These are phyloP conservation scores for Dactylellina parvicollis DNA, from an alignment of 2,329 filamentous ascomycete species.

Conservation along the genomic window DNA sequence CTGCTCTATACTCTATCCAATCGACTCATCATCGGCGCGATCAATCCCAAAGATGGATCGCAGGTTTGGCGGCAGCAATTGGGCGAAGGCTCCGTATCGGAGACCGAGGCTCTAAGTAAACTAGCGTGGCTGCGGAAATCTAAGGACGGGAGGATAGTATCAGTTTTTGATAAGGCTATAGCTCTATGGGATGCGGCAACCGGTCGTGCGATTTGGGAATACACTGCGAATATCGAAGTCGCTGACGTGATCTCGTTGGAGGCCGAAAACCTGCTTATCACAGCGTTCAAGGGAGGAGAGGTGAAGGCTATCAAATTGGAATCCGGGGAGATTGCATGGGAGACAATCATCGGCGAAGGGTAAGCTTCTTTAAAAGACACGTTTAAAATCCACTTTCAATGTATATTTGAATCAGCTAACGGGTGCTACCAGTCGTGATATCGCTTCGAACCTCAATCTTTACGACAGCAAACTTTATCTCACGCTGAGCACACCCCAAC, in stretches of 20 bases:
- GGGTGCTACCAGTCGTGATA: constrained; percentile 22
- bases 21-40: constrained; percentile 80
- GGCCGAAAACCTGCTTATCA: constrained; percentile 75
- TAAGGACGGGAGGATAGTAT: constrained; percentile 79
- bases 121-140: constrained; percentile 74
- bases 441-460: constrained; percentile 43
- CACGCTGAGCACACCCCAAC: constrained; percentile 24
- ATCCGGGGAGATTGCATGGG: constrained; percentile 80
- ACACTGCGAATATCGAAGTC: constrained; percentile 70
- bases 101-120: constrained; percentile 54
- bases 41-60: constrained; percentile 85
- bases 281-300: constrained; percentile 71
- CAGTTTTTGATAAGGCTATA: constrained; percentile 75
- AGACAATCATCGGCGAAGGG: constrained; percentile 77
- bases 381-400: neutral
- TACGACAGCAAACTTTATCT: constrained; percentile 33
- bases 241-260: constrained; percentile 78
- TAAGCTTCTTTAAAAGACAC: constrained; percentile 67
- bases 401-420: constrained; percentile 6
- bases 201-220: constrained; percentile 81
- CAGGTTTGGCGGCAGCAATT: constrained; percentile 87
- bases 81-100: constrained; percentile 62
- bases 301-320: constrained; percentile 78
- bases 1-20: constrained; percentile 92
- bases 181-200: constrained; percentile 84